Evolutionary conservation across 2,329 filamentous ascomycete genomes (phyloP).

Genomic region (Neoscytalidium dimidiatum): DNA sequence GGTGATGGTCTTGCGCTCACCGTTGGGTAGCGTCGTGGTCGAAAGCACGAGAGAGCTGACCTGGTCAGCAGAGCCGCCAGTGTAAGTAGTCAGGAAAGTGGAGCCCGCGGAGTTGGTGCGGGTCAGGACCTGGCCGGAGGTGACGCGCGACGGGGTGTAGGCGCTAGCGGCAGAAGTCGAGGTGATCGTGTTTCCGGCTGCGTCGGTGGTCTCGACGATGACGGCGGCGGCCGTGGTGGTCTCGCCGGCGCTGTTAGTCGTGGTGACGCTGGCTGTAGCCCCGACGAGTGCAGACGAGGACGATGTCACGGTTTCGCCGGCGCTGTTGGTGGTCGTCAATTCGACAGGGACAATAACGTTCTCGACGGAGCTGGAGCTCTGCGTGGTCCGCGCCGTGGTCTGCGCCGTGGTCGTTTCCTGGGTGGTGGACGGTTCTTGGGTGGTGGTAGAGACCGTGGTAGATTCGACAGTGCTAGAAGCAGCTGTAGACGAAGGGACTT

Average conservation of each 20-base stretch:
- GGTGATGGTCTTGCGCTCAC: slow-evolving; percentile 43
- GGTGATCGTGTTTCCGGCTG: slow-evolving; percentile 39
- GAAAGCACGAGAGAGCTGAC: slow-evolving; percentile 43
- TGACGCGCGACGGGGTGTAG: slow-evolving; percentile 25
- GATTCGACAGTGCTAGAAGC: slow-evolving; percentile 12
- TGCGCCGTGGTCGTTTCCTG: not conserved
- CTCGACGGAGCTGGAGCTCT: not conserved
- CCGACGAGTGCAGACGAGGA: slow-evolving; percentile 44
- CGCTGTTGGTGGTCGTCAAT: slow-evolving; percentile 40
- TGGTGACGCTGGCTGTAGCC: slow-evolving; percentile 40
- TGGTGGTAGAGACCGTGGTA: slow-evolving; percentile 1
- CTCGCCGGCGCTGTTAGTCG: slow-evolving; percentile 42
- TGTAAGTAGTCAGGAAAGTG: slow-evolving; percentile 50
- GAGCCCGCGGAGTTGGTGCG: slow-evolving; percentile 42
- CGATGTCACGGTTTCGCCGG: slow-evolving; percentile 36
- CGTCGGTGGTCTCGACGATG: slow-evolving; percentile 41
- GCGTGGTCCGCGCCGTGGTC: not conserved
- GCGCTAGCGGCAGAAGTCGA: slow-evolving; percentile 35
- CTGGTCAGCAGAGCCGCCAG: slow-evolving; percentile 40
- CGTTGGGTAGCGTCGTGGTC: slow-evolving; percentile 35
- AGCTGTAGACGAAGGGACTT: slow-evolving; percentile 11
- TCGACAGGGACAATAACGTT: slow-evolving; percentile 43
- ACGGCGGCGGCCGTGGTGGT: slow-evolving; percentile 41
- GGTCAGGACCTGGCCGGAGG: slow-evolving; percentile 45
- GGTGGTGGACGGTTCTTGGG: slow-evolving; percentile 4